Conservation (phyloP, 2,329 filamentous ascomycete genomes). For the Periconia sp. region DNA sequence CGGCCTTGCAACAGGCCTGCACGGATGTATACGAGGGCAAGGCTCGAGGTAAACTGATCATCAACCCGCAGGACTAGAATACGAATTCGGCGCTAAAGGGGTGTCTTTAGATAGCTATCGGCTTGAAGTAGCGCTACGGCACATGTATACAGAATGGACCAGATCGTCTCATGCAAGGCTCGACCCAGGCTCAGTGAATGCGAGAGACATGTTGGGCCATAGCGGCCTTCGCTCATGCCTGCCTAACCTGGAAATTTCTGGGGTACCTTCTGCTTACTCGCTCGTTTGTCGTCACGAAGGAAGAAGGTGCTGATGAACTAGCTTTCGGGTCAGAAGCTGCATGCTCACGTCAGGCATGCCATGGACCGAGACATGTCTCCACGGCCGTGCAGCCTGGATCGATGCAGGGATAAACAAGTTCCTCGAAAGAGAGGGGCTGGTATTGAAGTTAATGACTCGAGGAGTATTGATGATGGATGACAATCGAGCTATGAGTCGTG, state of each 20-base stretch:
- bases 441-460: too few relatives aligned
- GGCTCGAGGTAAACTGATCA: conserved; percentile 26
- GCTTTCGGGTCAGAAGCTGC: conserved; percentile 4
- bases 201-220: background rate
- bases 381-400: conserved; percentile 41
- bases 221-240: conserved; percentile 1
- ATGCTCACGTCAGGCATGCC: conserved; percentile 9
- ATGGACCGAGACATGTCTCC: conserved; percentile 47
- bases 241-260: background rate
- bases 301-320: conserved; percentile 2
- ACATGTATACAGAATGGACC: too few relatives aligned
- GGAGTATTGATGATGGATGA: too few relatives aligned
- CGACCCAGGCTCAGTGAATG: too few relatives aligned
- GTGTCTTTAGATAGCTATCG: too few relatives aligned
- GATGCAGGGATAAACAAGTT: too few relatives aligned
- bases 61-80: conserved; percentile 30
- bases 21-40: conserved; percentile 30
- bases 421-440: too few relatives aligned
- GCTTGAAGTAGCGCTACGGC: too few relatives aligned
- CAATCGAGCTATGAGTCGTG: too few relatives aligned
- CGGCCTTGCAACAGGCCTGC: conserved; percentile 28
- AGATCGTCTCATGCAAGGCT: too few relatives aligned
- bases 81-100: too few relatives aligned
- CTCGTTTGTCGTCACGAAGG: background rate
- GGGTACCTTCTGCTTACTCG: background rate